These are phyloP conservation scores for Rutstroemia sp. DNA, from an alignment of 2,329 filamentous ascomycete species.

Conservation along the genomic window DNA sequence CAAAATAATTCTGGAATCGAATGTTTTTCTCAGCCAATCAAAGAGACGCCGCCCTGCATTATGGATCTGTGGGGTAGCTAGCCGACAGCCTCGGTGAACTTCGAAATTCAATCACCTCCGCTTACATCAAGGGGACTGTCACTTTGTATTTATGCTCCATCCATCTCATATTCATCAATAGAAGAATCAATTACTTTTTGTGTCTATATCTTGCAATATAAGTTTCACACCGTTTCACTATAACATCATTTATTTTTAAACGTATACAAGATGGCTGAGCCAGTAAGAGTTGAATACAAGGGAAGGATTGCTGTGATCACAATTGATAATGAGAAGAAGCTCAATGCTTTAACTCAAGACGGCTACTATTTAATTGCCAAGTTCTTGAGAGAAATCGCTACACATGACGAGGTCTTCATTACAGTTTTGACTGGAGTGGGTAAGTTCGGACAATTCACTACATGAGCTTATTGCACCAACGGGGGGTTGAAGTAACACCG, in stretches of 20 bases:
- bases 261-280: conserved; percentile 16
- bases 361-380: conserved; percentile 73
- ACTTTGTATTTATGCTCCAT: too few relatives aligned
- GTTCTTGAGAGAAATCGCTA: conserved; percentile 69
- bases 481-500: too few relatives aligned
- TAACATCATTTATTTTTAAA: background rate
- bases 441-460: conserved; percentile 15
- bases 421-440: conserved; percentile 81
- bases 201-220: background rate
- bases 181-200: background rate
- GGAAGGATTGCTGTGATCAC: conserved; percentile 76
- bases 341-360: conserved; percentile 68
- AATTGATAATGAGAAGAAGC: conserved; percentile 76
- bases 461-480: too few relatives aligned
- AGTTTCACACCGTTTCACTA: too few relatives aligned
- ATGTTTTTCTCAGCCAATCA: background rate
- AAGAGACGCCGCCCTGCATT: background rate
- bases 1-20: background rate
- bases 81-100: too few relatives aligned
- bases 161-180: too few relatives aligned
- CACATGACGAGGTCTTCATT: conserved; percentile 71
- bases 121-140: too few relatives aligned
- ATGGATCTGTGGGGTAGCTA: background rate
- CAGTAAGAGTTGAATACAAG: conserved; percentile 46
- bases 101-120: too few relatives aligned